Conservation (phyloP, 352 stramenopile genomes). For the Phytopythium aichiense region DNA sequence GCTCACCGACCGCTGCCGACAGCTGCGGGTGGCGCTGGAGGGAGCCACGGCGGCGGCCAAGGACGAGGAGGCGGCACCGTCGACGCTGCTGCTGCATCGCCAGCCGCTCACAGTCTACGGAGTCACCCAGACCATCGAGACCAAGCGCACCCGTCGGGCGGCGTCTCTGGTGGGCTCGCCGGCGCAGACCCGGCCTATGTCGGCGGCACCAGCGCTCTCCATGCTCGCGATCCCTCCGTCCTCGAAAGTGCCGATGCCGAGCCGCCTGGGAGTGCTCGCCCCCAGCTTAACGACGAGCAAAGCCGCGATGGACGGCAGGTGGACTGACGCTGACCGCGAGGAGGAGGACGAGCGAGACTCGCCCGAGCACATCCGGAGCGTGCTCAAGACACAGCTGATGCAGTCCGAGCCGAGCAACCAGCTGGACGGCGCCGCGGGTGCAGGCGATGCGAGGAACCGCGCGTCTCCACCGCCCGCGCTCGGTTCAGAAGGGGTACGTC, state of each 20-base stretch:
- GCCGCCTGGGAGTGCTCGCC: conserved; percentile 14
- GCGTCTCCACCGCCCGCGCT: background rate
- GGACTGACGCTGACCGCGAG: background rate
- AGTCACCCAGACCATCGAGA: conserved; percentile 32
- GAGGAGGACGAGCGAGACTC: conserved; percentile 11
- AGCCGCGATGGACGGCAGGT: background rate
- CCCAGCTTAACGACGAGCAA: conserved; percentile 1
- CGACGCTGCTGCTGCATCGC: conserved; percentile 1
- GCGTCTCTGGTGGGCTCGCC: conserved; percentile 17
- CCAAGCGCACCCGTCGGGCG: conserved; percentile 27
- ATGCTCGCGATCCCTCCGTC: background rate
- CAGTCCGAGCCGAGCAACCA: conserved; percentile 36
- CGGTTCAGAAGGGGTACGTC: conserved; percentile 41
- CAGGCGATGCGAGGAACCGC: background rate
- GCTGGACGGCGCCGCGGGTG: conserved; percentile 41
- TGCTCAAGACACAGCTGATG: conserved; percentile 50
- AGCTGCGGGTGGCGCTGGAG: conserved; percentile 20
- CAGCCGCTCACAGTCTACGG: conserved; percentile 53
- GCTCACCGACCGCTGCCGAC: conserved; percentile 40
- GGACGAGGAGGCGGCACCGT: background rate
- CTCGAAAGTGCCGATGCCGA: conserved; percentile 8
- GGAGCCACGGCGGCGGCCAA: background rate
- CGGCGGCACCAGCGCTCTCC: conserved; percentile 1
- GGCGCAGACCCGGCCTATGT: background rate
- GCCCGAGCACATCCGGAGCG: conserved; percentile 49